Evolutionary conservation across 1,139 yeast genomes (phyloP), one percentile per base, ranked within the genome.

Genomic region (Zygosaccharomyces sapae): DNA sequence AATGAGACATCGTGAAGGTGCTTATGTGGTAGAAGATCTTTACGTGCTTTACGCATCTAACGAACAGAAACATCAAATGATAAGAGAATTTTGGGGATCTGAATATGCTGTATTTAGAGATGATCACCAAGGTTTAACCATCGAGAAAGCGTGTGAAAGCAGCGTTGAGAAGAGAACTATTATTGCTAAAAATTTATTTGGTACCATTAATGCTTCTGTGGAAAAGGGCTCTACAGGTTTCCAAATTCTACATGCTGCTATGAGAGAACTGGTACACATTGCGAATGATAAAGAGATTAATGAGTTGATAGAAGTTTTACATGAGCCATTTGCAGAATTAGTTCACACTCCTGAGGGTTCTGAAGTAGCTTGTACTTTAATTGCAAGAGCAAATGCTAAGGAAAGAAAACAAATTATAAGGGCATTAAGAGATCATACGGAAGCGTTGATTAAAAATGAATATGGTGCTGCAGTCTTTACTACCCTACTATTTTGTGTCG

Each of bases 1-100:
- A 55, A 89, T 92, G 94, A 83, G 95, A 74, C 97, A 92, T 70
- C 84, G 85, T 70, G 97, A 92, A 74, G 98, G 97, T 70, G 97
- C 97, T n/a, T 89, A 92, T 62, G 97, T 92, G 35, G 90, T 90
- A 55, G 97, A 92, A 70, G 98, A 92, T 73, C 76, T 89, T 59
- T 92, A 76, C 66, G 87, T 89, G 25, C 80, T 89, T 55, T 92
- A 90, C 67, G 80, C 96, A 4, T 81, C 89, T 25, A 77, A 84
- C 38, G 87, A 83, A 53, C 97, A 92, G 70, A 86, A 80, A 68
- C 79, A 80, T 46, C 96, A 88, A 69, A 89, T 92, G 83, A 80
- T 92, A 55, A 81, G 95, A 67, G 97, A 92, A 68, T 92, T 92
- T 65, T 92, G 95, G 87, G 97, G 97, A 46, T 79, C 96, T n/a